Evolutionary conservation across 345 rosid species (phyloP).

Genomic region (Erysimum cheiranthoides): DNA sequence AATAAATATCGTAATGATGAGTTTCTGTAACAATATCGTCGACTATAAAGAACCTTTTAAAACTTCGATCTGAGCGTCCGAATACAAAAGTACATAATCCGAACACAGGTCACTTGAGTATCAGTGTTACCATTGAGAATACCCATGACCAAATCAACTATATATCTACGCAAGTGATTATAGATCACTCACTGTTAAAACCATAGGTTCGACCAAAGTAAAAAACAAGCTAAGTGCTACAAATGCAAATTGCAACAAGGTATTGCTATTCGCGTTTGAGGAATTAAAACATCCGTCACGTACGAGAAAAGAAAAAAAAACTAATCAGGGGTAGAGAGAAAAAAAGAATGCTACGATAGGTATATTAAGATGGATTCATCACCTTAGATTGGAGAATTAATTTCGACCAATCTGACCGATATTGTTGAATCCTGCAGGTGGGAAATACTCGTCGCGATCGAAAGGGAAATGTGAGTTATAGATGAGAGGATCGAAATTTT

Average conservation of each 20-base stretch:
- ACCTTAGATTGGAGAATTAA: slow-evolving; percentile 9
- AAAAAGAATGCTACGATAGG: not conserved
- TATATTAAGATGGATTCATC: slow-evolving; percentile 15
- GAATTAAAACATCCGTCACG: not conserved
- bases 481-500: not conserved
- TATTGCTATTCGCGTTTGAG: slow-evolving; percentile 14
- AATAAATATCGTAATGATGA: not conserved
- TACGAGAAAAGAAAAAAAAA: not conserved
- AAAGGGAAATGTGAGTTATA: not conserved
- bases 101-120: not conserved
- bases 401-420: not conserved
- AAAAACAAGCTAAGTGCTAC: not conserved
- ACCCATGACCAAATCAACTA: not conserved
- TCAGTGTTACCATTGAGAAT: slow-evolving; percentile 2
- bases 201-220: slow-evolving; percentile 19
- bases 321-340: not conserved
- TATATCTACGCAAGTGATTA: slow-evolving; percentile 24
- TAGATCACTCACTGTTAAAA: slow-evolving; percentile 27
- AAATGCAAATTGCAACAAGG: slow-evolving; percentile 3
- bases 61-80: not conserved
- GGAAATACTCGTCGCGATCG: not conserved
- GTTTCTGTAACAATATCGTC: not conserved
- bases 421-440: not conserved
- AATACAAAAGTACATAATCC: slow-evolving; percentile 23
- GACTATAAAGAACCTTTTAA: not conserved